Evolutionary conservation across 169 alveolate genomes (phyloP), one percentile per base, ranked within the genome.

Genomic region (Toxoplasma gondii): DNA sequence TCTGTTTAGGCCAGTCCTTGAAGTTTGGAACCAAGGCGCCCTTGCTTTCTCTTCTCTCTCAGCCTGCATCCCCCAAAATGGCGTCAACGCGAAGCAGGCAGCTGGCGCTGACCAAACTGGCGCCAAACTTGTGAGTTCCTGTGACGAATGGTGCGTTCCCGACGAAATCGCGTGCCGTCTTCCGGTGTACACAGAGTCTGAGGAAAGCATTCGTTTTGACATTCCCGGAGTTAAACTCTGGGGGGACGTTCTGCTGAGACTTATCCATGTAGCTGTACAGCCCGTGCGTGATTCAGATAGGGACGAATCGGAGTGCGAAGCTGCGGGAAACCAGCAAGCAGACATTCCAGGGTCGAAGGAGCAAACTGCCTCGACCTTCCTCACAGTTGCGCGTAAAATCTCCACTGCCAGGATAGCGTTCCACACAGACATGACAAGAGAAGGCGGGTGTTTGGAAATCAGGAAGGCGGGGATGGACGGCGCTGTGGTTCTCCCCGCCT

Each of bases 1-100:
- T 39, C 83, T 91, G n/a, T 91, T 91, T 41, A 58, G 94, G 58
- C 94, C 94, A 5, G 91, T 91, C 64, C 36, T 91, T 69, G 94
- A 91, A 45, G 94, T 91, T 19, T 91, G 94, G 94, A 43, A 74
- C 19, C 90, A 91, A 43, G 94, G 94, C 36, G 24, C 38, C 19
- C 34, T 91, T 54, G 44, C 54, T 22, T 91, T 74, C 67, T 91
- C 94, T 24, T 91, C 94, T 19, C 67, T 91, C 58, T 36, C 27
- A n/a, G 78, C 69, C 24, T 80, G 44, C 86, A 45, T 31, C 9
- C 9, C 39, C 86, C 7, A 41, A 24, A 78, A 27, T n/a, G 41
- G 45, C 34, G 27, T 31, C 41, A 31, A 0, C 34, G 78, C 78
- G 12, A 29, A 0, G 27, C 36, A 64, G 78, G 34, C 29, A 36